These are phyloP conservation scores for Tetrahymena elliotti DNA, from an alignment of 73 alveolate genomes.

Conservation along the genomic window DNA sequence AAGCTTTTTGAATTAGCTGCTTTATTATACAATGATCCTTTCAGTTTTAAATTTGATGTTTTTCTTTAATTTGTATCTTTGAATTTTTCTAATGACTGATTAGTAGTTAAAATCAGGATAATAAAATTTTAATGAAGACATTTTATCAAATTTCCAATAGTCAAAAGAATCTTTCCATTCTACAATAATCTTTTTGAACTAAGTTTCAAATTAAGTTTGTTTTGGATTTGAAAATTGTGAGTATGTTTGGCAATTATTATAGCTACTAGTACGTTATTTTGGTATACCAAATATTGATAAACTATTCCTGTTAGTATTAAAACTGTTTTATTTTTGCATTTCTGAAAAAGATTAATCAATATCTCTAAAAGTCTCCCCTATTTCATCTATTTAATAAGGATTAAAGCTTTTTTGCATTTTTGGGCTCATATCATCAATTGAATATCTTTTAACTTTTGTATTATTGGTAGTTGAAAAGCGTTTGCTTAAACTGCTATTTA, in stretches of 20 bases:
- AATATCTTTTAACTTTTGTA: neutral
- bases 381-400: neutral
- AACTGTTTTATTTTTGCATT: neutral
- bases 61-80: neutral
- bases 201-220: neutral
- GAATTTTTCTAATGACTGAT: neutral
- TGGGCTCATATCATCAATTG: neutral
- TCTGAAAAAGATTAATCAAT: neutral
- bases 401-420: no score
- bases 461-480: neutral
- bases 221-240: neutral
- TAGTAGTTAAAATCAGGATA: neutral
- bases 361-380: neutral
- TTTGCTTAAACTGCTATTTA: neutral
- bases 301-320: neutral
- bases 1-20: neutral
- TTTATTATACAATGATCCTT: neutral
- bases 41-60: neutral
- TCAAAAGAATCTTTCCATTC: neutral
- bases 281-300: neutral
- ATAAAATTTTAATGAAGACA: neutral
- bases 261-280: neutral
- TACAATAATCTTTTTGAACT: neutral
- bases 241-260: neutral
- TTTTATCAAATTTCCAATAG: neutral